Percentiles rank a stretch among this genome's conserved stretches.
These are phyloP conservation scores for Curvularia eragrostidis DNA, from an alignment of 2,329 filamentous ascomycete genomes.

Conservation along the genomic window DNA sequence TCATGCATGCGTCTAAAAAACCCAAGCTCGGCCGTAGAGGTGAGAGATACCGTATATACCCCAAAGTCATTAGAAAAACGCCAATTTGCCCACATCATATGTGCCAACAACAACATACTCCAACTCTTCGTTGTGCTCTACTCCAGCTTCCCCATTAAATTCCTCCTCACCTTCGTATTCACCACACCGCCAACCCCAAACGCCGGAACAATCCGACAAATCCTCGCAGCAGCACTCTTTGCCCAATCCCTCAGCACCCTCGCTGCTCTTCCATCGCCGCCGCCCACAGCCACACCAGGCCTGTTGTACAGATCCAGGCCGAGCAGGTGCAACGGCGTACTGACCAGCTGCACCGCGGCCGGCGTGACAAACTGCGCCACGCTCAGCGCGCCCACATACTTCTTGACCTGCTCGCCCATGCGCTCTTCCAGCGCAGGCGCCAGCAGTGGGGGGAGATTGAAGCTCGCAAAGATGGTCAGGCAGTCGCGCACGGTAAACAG, in stretches of 20 bases:
- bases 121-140: background rate
- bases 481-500: constrained; percentile 85
- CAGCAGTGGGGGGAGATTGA: constrained; percentile 84
- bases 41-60: background rate
- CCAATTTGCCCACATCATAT: background rate
- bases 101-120: background rate
- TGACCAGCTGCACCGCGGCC: constrained; percentile 77
- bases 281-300: constrained; percentile 56
- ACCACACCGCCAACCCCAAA: constrained; percentile 90
- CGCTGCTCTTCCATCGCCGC: constrained; percentile 65
- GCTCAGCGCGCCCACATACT: constrained; percentile 56
- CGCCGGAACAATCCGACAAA: constrained; percentile 85
- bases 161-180: constrained; percentile 73
- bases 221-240: constrained; percentile 74
- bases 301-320: constrained; percentile 89
- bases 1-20: background rate
- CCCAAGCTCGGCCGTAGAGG: background rate
- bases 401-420: constrained; percentile 55
- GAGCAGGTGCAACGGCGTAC: constrained; percentile 83
- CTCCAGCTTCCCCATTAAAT: constrained; percentile 64
- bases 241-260: constrained; percentile 78
- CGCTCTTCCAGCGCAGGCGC: constrained; percentile 67
- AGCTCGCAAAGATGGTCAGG: constrained; percentile 88
- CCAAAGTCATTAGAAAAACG: background rate
- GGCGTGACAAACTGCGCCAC: constrained; percentile 82